phyloP scores from a whole-genome alignment of 2,329 filamentous ascomycete species.

The Podosphaera fusca region DNA sequence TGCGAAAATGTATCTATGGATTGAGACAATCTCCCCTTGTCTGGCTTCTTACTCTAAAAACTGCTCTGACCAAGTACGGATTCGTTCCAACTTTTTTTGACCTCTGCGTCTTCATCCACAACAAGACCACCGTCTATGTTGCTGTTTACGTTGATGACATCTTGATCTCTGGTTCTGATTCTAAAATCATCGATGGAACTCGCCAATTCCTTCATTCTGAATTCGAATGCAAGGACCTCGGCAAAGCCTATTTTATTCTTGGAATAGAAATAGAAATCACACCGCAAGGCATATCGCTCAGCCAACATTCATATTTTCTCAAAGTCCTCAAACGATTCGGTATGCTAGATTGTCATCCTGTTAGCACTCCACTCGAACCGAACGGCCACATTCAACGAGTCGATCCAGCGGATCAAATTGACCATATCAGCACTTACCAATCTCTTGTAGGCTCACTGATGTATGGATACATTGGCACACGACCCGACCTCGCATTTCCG shows the following conservation, averaged over 20 bases:
- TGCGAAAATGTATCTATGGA: background rate
- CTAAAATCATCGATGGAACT: background rate
- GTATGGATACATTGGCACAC: background rate
- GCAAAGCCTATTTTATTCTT: background rate
- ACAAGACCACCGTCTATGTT: background rate
- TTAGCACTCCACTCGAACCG: background rate
- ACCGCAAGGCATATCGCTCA: background rate
- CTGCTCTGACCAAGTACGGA: background rate
- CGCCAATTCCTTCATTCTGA: background rate
- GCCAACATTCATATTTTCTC: background rate
- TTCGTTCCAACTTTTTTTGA: background rate
- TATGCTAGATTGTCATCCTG: background rate
- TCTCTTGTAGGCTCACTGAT: conserved; percentile 1
- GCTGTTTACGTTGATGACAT: background rate
- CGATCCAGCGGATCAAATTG: background rate
- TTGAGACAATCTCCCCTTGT: background rate
- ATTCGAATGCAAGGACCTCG: background rate
- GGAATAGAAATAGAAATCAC: background rate
- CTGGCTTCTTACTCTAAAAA: background rate
- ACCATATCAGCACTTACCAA: background rate
- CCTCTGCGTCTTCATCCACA: background rate
- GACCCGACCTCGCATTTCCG: background rate
- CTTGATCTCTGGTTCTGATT: background rate
- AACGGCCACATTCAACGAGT: background rate
- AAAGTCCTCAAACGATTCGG: conserved; percentile 1